Base-by-base conservation (phyloP, 208 protist species). In the Trypanosoma congolense region DNA sequence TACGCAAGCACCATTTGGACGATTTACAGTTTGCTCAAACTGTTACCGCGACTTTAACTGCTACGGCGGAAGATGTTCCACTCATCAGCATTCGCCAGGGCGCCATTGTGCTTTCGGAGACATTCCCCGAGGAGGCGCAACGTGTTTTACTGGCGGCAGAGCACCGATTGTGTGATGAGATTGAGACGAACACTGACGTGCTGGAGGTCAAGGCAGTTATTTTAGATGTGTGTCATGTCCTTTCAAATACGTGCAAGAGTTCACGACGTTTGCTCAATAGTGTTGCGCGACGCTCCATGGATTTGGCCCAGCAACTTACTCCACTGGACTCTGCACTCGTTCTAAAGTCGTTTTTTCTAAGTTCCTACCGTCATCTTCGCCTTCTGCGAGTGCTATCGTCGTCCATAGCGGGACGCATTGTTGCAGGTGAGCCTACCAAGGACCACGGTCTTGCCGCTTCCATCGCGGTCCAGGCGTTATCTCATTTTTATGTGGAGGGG, bases 191-290 rank as follows among this genome's bases (percentile, higher is more conserved):
- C 31, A 69, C 67, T n/a, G 66, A 69, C 16, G 36, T 19, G 19
- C 21, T 31, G 18, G 47, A 50, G 18, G 52, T 41, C 0, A 60
- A 59, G 36, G 42, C 16, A 22, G 42, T 35, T 9, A 51, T 70
- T 10, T 28, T 65, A 3, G 66, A 71, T 53, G 51, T 84, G 8
- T 30, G 44, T 18, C 48, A 45, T 3, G 22, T 49, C 21, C 19
- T 75, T 0, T 43, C 58, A 8, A 21, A 33, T 25, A 57, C 73
- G 2, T 59, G 56, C 41, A 77, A 68, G 60, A 77, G 59, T 14
- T 77, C 80, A 36, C 79, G 75, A 22, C 61, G 59, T 8, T 45
- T 92, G 26, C 36, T 87, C 28, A 83, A 80, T 46, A 80, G 66
- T 43, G 2, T 88, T 30, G 67, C 74, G 25, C 72, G 73, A 4